These are phyloP conservation scores for Xanthoparmelia taractica DNA, from an alignment of 495 filamentous ascomycete species.

Conservation along the genomic window DNA sequence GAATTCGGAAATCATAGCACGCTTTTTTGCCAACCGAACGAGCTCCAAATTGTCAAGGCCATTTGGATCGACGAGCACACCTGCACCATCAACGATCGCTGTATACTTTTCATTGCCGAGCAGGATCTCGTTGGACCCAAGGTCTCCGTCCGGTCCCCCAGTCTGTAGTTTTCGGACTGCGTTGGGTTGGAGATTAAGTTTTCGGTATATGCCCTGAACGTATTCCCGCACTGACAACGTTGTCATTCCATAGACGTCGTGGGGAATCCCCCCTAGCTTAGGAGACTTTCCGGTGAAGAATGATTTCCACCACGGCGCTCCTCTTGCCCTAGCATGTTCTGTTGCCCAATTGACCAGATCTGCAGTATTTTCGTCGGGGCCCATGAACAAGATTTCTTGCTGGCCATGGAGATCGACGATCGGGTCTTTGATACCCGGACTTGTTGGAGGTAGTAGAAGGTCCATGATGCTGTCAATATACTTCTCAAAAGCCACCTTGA, in stretches of 20 bases:
- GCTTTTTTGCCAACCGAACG: slow-evolving; percentile 71
- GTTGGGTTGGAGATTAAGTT: slow-evolving; percentile 77
- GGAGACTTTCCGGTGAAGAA: slow-evolving; percentile 99
- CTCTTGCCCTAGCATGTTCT: slow-evolving; percentile 78
- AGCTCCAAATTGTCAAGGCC: slow-evolving; percentile 82
- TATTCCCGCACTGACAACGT: slow-evolving; percentile 94
- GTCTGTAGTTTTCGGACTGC: slow-evolving; percentile 90
- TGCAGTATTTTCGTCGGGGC: slow-evolving; percentile 96
- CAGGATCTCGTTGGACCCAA: slow-evolving; percentile 96
- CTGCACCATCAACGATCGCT: slow-evolving; percentile 87
- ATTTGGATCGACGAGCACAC: slow-evolving; percentile 87
- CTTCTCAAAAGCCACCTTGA: slow-evolving; percentile 89
- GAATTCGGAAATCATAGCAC: slow-evolving; percentile 84
- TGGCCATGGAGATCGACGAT: slow-evolving; percentile 92
- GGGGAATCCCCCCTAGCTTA: slow-evolving; percentile 89
- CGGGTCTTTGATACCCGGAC: slow-evolving; percentile 96
- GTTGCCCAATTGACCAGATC: slow-evolving; percentile 97
- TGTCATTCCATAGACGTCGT: slow-evolving; percentile 96
- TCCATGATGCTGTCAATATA: slow-evolving; percentile 98
- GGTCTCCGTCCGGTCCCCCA: slow-evolving; percentile 91
- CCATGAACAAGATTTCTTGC: slow-evolving; percentile 96
- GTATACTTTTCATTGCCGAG: slow-evolving; percentile 92
- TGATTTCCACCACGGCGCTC: slow-evolving; percentile 98
- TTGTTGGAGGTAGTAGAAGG: slow-evolving; percentile 77
- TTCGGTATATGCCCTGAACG: slow-evolving; percentile 92